Percentiles rank a stretch among this genome's conserved stretches.
phyloP scores from a whole-genome alignment of 257 asterid species.

The Paraleonurus japonicus region DNA sequence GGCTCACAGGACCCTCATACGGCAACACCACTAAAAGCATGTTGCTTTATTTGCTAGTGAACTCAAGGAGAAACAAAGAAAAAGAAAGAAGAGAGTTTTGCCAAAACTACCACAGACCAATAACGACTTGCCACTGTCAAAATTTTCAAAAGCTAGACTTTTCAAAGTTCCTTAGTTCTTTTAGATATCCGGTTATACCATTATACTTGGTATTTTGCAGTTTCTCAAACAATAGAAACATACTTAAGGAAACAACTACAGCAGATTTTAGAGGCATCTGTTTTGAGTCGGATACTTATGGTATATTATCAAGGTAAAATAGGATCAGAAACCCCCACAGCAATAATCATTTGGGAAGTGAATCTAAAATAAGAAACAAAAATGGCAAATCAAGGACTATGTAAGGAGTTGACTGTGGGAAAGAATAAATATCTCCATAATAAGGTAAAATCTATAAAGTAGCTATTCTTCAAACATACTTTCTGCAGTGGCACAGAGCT shows the following conservation, averaged over 20 bases:
- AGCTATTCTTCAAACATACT: no score
- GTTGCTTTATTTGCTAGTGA: neutral
- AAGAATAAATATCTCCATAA: no score
- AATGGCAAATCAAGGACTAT: no score
- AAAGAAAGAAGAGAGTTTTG: neutral
- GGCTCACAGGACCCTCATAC: neutral
- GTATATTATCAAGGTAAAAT: no score
- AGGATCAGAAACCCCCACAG: no score
- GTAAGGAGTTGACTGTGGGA: no score
- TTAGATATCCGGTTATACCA: neutral
- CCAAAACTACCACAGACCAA: neutral
- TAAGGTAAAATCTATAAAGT: no score
- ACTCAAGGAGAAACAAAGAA: neutral
- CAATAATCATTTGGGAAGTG: no score
- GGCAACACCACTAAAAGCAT: neutral
- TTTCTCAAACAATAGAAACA: neutral
- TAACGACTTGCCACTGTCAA: neutral
- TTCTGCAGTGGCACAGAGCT: no score
- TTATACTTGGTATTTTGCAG: neutral
- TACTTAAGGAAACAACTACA: constrained; percentile 5
- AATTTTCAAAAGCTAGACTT: neutral
- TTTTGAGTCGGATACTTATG: no score
- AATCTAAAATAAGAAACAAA: no score
- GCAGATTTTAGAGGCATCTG: neutral
- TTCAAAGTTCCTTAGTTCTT: neutral